A percentile compares a stretch with the other conserved stretches of the same genome.
phyloP scores from a whole-genome alignment of 2,329 filamentous ascomycete genomes.

The Xylariaceae sp. region DNA sequence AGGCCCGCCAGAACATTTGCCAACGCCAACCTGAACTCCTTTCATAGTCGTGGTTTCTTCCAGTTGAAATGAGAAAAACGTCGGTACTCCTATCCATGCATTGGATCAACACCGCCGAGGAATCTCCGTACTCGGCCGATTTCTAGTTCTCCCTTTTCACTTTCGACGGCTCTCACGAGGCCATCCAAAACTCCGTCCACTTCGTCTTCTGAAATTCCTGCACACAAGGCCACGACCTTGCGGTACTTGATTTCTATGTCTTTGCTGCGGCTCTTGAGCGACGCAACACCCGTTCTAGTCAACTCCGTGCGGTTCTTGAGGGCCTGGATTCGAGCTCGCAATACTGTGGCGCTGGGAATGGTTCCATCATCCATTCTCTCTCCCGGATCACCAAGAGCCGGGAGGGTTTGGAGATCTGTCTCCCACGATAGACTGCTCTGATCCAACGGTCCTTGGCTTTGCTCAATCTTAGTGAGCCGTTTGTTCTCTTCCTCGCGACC shows the following conservation, averaged over 20 bases:
- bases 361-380: constrained; percentile 35
- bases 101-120: constrained; percentile 69
- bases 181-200: constrained; percentile 77
- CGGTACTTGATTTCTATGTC: constrained; percentile 86
- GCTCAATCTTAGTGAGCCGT: constrained; percentile 44
- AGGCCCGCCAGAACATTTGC: no score
- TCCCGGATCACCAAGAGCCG: constrained; percentile 32
- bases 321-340: constrained; percentile 65
- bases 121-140: constrained; percentile 73
- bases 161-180: constrained; percentile 82
- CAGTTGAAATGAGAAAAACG: neutral
- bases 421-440: constrained; percentile 47
- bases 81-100: neutral
- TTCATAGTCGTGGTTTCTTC: no score
- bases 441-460: constrained; percentile 40
- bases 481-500: constrained; percentile 66
- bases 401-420: constrained; percentile 45
- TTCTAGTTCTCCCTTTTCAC: constrained; percentile 71
- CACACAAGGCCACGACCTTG: constrained; percentile 82
- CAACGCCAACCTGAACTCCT: no score
- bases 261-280: constrained; percentile 70
- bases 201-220: constrained; percentile 67
- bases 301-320: constrained; percentile 64
- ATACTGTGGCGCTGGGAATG: constrained; percentile 54
- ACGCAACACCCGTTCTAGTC: constrained; percentile 61